Conservation (phyloP, 352 stramenopile genomes). For the Pythium grandisporangium region DNA sequence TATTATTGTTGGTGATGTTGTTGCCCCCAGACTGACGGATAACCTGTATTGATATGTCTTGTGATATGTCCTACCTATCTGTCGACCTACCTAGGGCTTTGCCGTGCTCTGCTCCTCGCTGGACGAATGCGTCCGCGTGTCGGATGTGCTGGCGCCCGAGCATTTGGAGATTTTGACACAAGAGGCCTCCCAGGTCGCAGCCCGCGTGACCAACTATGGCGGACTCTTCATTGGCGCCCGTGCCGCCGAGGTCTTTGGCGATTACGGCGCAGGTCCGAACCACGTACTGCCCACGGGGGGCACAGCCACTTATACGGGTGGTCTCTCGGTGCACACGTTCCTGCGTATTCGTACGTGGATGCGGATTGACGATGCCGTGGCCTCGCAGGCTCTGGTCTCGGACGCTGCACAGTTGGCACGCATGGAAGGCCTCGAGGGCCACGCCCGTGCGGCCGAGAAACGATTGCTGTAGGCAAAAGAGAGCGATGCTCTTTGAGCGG, state of each 20-base stretch:
- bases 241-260: slow-evolving; percentile 94
- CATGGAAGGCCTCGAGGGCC: slow-evolving; percentile 78
- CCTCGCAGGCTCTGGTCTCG: slow-evolving; percentile 82
- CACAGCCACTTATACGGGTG: slow-evolving; percentile 96
- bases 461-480: slow-evolving; percentile 50
- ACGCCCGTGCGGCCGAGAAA: slow-evolving; percentile 73
- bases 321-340: slow-evolving; percentile 98
- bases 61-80: too few relatives aligned
- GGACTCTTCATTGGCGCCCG: slow-evolving; percentile 94
- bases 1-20: too few relatives aligned
- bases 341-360: slow-evolving; percentile 98
- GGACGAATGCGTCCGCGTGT: slow-evolving; percentile 68
- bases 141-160: slow-evolving; percentile 74
- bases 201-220: slow-evolving; percentile 67
- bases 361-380: slow-evolving; percentile 89
- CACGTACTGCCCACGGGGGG: slow-evolving; percentile 97
- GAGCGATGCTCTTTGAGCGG: too few relatives aligned
- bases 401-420: slow-evolving; percentile 93
- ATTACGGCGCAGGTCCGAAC: slow-evolving; percentile 98
- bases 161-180: slow-evolving; percentile 90
- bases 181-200: slow-evolving; percentile 82
- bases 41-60: too few relatives aligned
- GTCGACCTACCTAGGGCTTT: slow-evolving; percentile 31
- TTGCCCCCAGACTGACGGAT: too few relatives aligned
- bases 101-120: slow-evolving; percentile 68